These are phyloP conservation scores for Trametes elegans DNA, from an alignment of 768 basidiomycete species.

Conservation along the genomic window DNA sequence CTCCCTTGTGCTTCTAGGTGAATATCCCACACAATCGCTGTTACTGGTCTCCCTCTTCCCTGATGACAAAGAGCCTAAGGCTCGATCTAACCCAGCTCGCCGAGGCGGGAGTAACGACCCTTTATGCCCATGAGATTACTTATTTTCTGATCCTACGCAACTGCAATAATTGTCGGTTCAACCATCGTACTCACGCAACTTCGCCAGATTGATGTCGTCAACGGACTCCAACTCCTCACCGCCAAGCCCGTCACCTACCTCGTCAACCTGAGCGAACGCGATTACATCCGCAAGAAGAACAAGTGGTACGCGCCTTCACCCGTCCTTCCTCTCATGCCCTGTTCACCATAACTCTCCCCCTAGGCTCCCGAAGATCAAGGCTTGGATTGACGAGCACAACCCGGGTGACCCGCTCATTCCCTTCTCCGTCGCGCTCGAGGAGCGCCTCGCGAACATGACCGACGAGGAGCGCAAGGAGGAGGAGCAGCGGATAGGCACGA, in stretches of 20 bases:
- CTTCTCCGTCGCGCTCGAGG: constrained; percentile 94
- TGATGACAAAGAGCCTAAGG: constrained; percentile 80
- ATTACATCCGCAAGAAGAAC: constrained; percentile 97
- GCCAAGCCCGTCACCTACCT: constrained; percentile 98
- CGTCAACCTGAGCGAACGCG: constrained; percentile 93
- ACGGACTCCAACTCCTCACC: constrained; percentile 84
- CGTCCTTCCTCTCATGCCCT: neutral
- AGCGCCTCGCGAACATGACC: constrained; percentile 68
- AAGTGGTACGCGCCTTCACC: constrained; percentile 65
- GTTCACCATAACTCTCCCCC: neutral
- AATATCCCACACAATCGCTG: constrained; percentile 12
- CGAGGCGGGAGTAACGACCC: constrained; percentile 93
- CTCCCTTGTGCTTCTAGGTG: constrained; percentile 20
- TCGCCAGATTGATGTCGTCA: constrained; percentile 83
- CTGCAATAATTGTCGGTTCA: too few relatives aligned
- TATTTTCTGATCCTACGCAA: constrained; percentile 25
- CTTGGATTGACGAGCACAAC: constrained; percentile 96
- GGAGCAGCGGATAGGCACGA: constrained; percentile 71
- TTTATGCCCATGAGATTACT: constrained; percentile 64
- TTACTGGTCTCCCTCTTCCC: neutral
- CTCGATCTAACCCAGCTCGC: constrained; percentile 95
- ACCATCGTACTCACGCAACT: neutral
- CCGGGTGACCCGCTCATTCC: constrained; percentile 95
- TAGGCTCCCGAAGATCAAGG: constrained; percentile 95
- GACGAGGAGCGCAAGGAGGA: constrained; percentile 74